Evolutionary conservation across 495 filamentous ascomycete species (phyloP).

Genomic region (Aspergillus wentii): DNA sequence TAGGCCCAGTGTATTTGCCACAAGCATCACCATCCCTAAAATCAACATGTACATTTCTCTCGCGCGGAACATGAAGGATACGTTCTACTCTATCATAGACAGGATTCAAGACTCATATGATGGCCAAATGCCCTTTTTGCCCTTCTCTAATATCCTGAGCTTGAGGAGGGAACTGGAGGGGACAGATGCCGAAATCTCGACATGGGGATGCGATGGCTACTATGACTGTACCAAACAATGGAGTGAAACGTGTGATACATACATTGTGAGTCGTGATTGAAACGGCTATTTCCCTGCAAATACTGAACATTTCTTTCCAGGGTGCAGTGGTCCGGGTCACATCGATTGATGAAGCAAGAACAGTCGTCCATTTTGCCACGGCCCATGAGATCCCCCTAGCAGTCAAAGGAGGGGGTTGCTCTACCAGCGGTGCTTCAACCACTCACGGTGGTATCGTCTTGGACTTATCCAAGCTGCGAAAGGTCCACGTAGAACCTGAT

Average conservation of each 20-base stretch:
- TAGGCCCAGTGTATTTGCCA: too few species aligned
- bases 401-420: conserved; percentile 12
- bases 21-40: too few species aligned
- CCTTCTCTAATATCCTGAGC: too few species aligned
- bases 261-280: too few species aligned
- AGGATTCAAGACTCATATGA: too few species aligned
- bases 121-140: too few species aligned
- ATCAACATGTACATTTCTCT: too few species aligned
- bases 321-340: conserved; percentile 17
- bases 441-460: conserved; percentile 40
- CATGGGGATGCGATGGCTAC: conserved; percentile 9
- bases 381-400: conserved; percentile 12
- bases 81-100: too few species aligned
- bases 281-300: conserved; percentile 1
- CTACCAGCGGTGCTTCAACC: conserved; percentile 10
- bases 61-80: too few species aligned
- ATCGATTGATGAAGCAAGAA: conserved; percentile 10
- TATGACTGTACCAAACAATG: conserved; percentile 10
- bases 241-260: conserved; percentile 13
- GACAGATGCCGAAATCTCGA: conserved; percentile 4
- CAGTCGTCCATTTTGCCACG: conserved; percentile 12
- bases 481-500: conserved; percentile 35
- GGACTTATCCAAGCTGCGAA: conserved; percentile 39
- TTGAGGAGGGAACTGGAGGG: conserved; percentile 4
- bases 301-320: conserved; percentile 3